Conservation (phyloP, 805 yeast species). For the Saccharomycopsis fermentans region DNA sequence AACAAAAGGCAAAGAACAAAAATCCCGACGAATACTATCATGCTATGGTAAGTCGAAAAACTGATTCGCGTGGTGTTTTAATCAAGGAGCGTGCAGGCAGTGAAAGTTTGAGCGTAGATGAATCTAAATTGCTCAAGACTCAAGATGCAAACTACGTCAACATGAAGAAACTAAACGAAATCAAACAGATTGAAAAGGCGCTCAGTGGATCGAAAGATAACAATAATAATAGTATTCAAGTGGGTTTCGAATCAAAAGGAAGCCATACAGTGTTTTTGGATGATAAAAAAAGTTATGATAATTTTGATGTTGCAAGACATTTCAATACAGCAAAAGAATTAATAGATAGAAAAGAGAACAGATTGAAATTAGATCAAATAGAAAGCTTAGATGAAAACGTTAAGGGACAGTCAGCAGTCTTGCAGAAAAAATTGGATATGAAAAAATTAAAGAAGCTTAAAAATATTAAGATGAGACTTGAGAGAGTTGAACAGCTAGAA, state of each 20-base stretch:
- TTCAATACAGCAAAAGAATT: conserved; percentile 64
- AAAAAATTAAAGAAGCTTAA: conserved; percentile 54
- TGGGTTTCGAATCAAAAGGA: conserved; percentile 50
- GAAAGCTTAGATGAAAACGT: conserved; percentile 23
- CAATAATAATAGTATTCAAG: conserved; percentile 26
- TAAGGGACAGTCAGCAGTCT: conserved; percentile 20
- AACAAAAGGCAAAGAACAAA: conserved; percentile 58
- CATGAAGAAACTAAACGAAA: conserved; percentile 63
- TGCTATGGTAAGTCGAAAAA: conserved; percentile 67
- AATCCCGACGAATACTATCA: conserved; percentile 96
- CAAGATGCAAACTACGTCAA: conserved; percentile 85
- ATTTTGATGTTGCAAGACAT: conserved; percentile 52
- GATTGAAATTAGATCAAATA: conserved; percentile 46
- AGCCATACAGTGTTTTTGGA: conserved; percentile 84
- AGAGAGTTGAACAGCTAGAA: conserved; percentile 58
- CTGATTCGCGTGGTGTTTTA: conserved; percentile 63
- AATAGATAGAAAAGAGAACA: conserved; percentile 57
- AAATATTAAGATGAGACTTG: conserved; percentile 51
- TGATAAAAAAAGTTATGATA: conserved; percentile 39
- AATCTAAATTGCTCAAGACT: conserved; percentile 73
- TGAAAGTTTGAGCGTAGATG: conserved; percentile 56
- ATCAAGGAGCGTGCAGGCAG: conserved; percentile 44
- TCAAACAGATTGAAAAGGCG: conserved; percentile 47
- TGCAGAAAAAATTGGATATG: conserved; percentile 29
- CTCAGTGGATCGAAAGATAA: conserved; percentile 25